Percentiles rank a stretch among this genome's conserved stretches.
phyloP scores from a whole-genome alignment of 1,139 yeast genomes.

The Suhomyces wounanorum region DNA sequence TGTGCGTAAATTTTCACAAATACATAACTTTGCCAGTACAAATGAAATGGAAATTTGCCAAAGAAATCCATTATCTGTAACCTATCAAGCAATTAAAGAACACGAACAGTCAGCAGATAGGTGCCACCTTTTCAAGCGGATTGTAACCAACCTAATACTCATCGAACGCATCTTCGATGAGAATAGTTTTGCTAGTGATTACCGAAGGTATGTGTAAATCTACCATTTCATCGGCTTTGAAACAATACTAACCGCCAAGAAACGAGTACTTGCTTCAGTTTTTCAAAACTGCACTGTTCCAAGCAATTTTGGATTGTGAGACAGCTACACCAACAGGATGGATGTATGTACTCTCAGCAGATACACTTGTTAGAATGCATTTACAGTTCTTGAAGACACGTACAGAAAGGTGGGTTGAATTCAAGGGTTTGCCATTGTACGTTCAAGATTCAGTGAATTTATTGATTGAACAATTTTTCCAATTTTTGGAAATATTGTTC shows the following conservation, averaged over 20 bases:
- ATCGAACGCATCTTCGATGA: slow-evolving; percentile 7
- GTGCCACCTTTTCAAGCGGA: background rate
- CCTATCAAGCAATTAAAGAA: background rate
- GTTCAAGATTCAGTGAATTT: slow-evolving; percentile 4
- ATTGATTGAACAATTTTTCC: slow-evolving; percentile 2
- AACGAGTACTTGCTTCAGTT: slow-evolving; percentile 6
- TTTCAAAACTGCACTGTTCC: background rate
- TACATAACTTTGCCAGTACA: background rate
- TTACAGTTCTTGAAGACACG: slow-evolving; percentile 6
- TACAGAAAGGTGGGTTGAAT: background rate
- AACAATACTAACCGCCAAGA: background rate
- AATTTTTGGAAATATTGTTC: slow-evolving; percentile 9
- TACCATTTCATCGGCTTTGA: background rate
- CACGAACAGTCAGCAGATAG: background rate
- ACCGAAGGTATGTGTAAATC: slow-evolving; percentile 1
- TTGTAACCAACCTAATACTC: slow-evolving; percentile 1
- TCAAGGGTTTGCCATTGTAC: slow-evolving; percentile 1
- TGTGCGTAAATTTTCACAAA: background rate
- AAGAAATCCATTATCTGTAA: background rate
- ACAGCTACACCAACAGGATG: background rate
- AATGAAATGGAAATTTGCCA: background rate
- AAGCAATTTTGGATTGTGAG: background rate
- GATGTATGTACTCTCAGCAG: background rate
- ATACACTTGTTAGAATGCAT: slow-evolving; percentile 7
- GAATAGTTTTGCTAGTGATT: slow-evolving; percentile 1